Evolutionary conservation across 768 basidiomycete genomes (phyloP), one percentile per base, ranked within the genome.

Genomic region (Termitomyces sp.): DNA sequence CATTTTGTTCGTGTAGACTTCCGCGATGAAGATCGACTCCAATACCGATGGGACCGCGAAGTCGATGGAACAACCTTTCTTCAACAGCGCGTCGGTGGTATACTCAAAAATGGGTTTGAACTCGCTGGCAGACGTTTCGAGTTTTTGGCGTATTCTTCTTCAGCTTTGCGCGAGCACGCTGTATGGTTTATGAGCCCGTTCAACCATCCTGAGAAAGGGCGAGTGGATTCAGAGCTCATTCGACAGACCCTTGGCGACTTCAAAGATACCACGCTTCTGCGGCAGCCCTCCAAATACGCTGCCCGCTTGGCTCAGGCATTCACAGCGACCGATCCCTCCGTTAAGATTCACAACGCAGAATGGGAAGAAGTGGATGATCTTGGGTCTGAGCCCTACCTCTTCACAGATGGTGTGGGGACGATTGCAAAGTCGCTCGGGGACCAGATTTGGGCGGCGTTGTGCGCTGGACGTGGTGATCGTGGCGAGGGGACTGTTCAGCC

Each of bases 231-330:
- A 1, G 74, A 80, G 40, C 71, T 59, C 12, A 91, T 95, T 56
- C 80, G 92, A 18, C 61, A 73, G 12, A 73, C 77, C 1, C 74
- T 93, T 12, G 93, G 93, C 4, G 79, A 91, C 64, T 95, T 94
- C 67, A 69, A 75, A 8, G 78, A 76, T 13, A 78, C 71, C 0
- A 55, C 68, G 1, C 70, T 87, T 10, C 72, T 85, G 32, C 70
- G 68, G 45, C 75, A 71, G 24, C 93, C 93, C 2, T 91, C 93
- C 6, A 90, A 89, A 69, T 90, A 83, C 64, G 93, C 91, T 6
- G 93, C 93, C 14, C 82, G 93, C 20, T 74, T 94, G 57, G 86
- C 89, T 7, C 92, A 92, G 71, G 89, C 89, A 0, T 93, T 95
- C 65, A 90, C 89, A 0, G 86, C 88, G 2, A 95, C 93, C 1